Evolutionary conservation across 495 filamentous ascomycete genomes (phyloP), one percentile per base, ranked within the genome.

Genomic region (Recurvomyces mirabilis): DNA sequence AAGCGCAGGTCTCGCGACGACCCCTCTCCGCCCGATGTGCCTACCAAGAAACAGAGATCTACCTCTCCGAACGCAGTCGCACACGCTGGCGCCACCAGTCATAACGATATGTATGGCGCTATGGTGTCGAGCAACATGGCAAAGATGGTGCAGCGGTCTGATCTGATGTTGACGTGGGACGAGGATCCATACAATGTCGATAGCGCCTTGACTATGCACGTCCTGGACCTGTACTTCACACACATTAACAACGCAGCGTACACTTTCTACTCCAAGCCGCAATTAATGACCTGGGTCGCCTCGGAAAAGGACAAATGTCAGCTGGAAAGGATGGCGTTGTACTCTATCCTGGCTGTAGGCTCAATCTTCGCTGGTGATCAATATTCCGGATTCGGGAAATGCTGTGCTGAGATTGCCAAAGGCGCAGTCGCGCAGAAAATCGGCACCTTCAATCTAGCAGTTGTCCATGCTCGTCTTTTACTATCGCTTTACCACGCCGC

Each of bases 271-370:
- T 77, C 79, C 17, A 65, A 42, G 23, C 51, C 61, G 47, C 65
- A 56, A 10, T 75, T 79, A 42, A 37, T 67, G 18, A 34, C 61
- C n/a, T 79, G 75, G 75, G 46, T 75, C 25, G 67, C 60, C 31
- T 68, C 65, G 46, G 63, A 68, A 46, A 67, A 51, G 12, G 60
- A 63, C 15, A 81, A 81, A 56, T 72, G 68, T 32, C 64, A 67
- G 49, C 75, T 77, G 58, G 81, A 84, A 60, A 70, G 70, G 53
- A 86, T 84, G 77, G 67, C 81, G 36, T 68, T 79, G 35, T 84
- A 82, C 63, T 72, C 71, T 11, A 70, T 79, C 53, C 71, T 84
- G 53, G 67, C 74, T 1, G 47, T 77, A 48, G 75, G 70, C 6
- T 68, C 75, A 12, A 56, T 73, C 1, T 79, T 82, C 49, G 76